Base-by-base conservation (phyloP, 768 basidiomycete species). In the Collybiopsis confluens region DNA sequence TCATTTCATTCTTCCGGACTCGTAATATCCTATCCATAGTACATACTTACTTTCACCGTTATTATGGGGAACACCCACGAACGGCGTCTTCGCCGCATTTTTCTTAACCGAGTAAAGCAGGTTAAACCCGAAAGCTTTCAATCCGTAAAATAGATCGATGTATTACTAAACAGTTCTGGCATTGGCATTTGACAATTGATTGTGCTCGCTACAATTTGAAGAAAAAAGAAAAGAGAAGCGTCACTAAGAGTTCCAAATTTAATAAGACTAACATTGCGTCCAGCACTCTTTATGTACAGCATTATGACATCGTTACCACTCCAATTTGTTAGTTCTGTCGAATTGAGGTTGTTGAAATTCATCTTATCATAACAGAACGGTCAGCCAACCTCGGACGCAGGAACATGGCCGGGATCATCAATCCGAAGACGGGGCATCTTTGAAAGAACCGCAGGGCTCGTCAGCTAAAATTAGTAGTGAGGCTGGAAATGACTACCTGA, bases 281-380 rank as follows among this genome's bases (percentile, higher is more conserved):
- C 52, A 53, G 23, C 52, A 53, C 28, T 53, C 52, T 18, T 53
- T 44, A 20, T 53, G 52, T 4, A 53, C 52, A 15, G 52, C 41
- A 33, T 53, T 53, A 33, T 45, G 42, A 36, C 52, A 53, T 7
- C 15, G 7, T 16, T 44, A n/a, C n/a, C n/a, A n/a, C n/a, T n/a
- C n/a, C n/a, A n/a, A n/a, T n/a, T n/a, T n/a, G n/a, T n/a, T n/a
- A n/a, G n/a, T n/a, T n/a, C n/a, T n/a, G n/a, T n/a, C n/a, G n/a
- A n/a, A n/a, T n/a, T n/a, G n/a, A n/a, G n/a, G n/a, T n/a, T n/a
- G n/a, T n/a, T n/a, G n/a, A n/a, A n/a, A n/a, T 43, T 53, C 52
- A 53, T 53, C 30, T 43, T 44, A 33, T 53, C 52, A n/a, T 53
- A 53, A 27, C 43, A 53, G 23, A 53, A 44, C 24, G 43, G 52